Percentiles rank a stretch among this genome's conserved stretches.
phyloP scores from a whole-genome alignment of 192 early-diverging fungal genomes.

The Backusella circina region DNA sequence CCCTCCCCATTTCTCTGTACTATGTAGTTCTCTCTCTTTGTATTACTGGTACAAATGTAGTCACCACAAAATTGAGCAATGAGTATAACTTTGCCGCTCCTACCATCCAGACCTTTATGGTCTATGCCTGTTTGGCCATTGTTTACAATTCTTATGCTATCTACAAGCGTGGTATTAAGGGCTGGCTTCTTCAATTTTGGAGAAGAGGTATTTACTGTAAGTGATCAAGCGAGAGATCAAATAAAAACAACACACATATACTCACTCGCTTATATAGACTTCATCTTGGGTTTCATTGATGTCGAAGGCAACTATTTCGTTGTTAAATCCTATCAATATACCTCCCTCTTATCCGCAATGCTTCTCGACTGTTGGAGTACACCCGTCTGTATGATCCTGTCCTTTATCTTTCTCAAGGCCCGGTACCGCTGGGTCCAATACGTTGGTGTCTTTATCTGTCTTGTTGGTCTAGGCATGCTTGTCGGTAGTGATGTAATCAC shows the following conservation, averaged over 20 bases:
- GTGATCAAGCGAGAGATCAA: neutral
- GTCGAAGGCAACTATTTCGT: conserved; percentile 84
- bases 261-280: conserved; percentile 36
- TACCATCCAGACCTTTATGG: conserved; percentile 69
- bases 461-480: conserved; percentile 65
- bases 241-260: neutral
- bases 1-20: neutral
- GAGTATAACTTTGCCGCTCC: conserved; percentile 53
- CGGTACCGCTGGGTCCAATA: conserved; percentile 64
- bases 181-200: conserved; percentile 41
- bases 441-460: conserved; percentile 60
- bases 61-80: conserved; percentile 55
- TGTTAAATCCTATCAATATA: conserved; percentile 73
- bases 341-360: conserved; percentile 72
- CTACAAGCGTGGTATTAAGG: conserved; percentile 45
- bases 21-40: conserved; percentile 60
- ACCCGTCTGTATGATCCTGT: conserved; percentile 65
- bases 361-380: conserved; percentile 78
- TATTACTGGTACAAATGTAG: conserved; percentile 68
- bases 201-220: conserved; percentile 45
- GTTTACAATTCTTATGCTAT: conserved; percentile 49
- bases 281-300: conserved; percentile 63
- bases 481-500: conserved; percentile 64
- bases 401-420: conserved; percentile 58
- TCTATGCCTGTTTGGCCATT: conserved; percentile 61